Evolutionary conservation across 2,329 filamentous ascomycete species (phyloP), one percentile per base, ranked within the genome.

Genomic region (Leptosphaerulina australis): DNA sequence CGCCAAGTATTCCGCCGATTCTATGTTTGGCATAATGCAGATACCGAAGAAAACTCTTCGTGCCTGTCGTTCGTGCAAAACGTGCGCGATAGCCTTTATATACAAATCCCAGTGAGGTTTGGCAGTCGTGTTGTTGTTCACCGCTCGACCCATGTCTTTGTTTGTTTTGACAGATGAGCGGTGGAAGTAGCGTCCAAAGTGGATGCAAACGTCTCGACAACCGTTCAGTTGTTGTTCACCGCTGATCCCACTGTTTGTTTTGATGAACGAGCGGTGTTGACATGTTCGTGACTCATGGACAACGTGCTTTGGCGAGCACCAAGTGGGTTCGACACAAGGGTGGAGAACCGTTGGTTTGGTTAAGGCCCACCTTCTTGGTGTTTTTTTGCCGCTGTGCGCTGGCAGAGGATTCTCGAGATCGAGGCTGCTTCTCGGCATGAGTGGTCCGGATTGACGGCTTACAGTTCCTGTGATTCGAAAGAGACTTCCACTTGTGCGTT

Each of bases 101-200:
- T 43, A 46, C 26, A 35, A 29, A n/a, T 28, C 22, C 29, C 21
- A 17, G 36, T 41, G 48, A 51, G 34, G 41, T 22, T 49, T 12
- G 18, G 9, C 20, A 11, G 25, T 28, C 31, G 41, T 43, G 41
- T 36, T 51, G 41, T 28, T 46, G 41, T 37, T 51, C 48, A 51
- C 48, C 48, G 48, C 48, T 28, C 37, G 25, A 46, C 36, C 21
- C 35, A 15, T 41, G 20, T 10, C 35, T 25, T 37, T 51, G 48
- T 41, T 51, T 51, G 48, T 51, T 51, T 43, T 51, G 48, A 38
- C 26, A 33, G 43, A 51, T 46, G 48, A 51, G 48, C 48, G 48
- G 48, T 51, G 48, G 48, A 26, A 25, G 43, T 51, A 51, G 48
- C 43, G 48, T 18, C 41, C 4, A 12, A 26, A 33, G 43, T 51